A percentile compares a stretch with the other conserved stretches of the same genome.
Evolutionary conservation across 805 yeast genomes (phyloP).

Genomic region (Starmerella powellii): DNA sequence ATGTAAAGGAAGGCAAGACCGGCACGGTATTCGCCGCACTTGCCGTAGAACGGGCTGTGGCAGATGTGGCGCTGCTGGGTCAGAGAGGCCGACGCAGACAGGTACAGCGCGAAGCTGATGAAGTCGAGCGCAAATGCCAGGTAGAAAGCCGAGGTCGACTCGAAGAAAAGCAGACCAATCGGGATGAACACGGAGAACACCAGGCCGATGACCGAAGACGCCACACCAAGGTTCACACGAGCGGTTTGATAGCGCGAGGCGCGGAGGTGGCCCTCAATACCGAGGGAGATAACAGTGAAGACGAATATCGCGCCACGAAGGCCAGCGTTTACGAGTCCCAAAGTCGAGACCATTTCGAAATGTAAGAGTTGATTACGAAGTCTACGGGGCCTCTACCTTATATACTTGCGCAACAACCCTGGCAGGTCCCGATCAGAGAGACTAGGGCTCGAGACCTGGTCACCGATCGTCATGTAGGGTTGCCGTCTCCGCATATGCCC

Average conservation of each 20-base stretch:
- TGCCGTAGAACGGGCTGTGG: slow-evolving; percentile 10
- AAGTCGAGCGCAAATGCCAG: slow-evolving; percentile 12
- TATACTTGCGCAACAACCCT: too few relatives aligned
- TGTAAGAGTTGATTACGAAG: too few relatives aligned
- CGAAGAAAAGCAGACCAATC: slow-evolving; percentile 4
- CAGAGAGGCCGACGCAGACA: slow-evolving; percentile 16
- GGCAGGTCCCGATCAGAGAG: too few relatives aligned
- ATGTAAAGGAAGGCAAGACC: slow-evolving; percentile 19
- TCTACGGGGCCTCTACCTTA: too few relatives aligned
- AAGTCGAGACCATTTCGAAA: background rate
- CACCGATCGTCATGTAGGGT: background rate
- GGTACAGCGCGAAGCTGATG: slow-evolving; percentile 14
- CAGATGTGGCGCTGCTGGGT: slow-evolving; percentile 14
- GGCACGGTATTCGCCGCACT: slow-evolving; percentile 16
- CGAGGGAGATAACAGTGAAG: slow-evolving; percentile 66
- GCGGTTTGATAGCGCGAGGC: slow-evolving; percentile 7
- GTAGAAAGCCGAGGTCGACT: background rate
- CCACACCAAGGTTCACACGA: slow-evolving; percentile 18
- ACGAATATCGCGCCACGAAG: slow-evolving; percentile 63
- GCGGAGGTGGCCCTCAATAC: slow-evolving; percentile 47
- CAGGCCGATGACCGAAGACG: slow-evolving; percentile 14
- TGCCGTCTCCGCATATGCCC: background rate
- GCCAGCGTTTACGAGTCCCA: slow-evolving; percentile 6
- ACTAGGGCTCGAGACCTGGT: background rate
- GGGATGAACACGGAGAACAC: slow-evolving; percentile 15